Conservation (phyloP, 176 grass and related monocot genomes). For the Guadua angustifolia region DNA sequence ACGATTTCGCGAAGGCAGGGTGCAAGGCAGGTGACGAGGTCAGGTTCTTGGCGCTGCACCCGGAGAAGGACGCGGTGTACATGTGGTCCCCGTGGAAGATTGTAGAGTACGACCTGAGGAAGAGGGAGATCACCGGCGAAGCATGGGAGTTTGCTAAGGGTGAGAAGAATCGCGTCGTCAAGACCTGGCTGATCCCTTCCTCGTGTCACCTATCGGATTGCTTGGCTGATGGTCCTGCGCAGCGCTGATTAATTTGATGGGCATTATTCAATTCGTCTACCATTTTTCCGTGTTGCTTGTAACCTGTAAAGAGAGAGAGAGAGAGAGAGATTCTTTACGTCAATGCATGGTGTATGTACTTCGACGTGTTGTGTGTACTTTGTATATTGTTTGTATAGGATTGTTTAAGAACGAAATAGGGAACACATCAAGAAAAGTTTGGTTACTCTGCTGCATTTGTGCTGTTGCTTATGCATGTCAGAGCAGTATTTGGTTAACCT, state of each 20-base stretch:
- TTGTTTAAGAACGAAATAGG: neutral
- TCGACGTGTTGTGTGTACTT: neutral
- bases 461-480: neutral
- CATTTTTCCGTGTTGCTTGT: neutral
- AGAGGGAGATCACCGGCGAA: constrained; percentile 17
- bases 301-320: neutral
- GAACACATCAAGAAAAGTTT: neutral
- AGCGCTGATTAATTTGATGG: neutral
- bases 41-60: constrained; percentile 66
- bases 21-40: neutral
- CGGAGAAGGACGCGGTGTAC: constrained; percentile 60
- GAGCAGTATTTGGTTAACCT: neutral
- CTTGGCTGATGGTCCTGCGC: constrained; percentile 5
- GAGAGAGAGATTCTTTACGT: neutral
- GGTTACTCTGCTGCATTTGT: neutral
- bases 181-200: constrained; percentile 66
- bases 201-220: constrained; percentile 52
- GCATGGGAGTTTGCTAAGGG: constrained; percentile 44
- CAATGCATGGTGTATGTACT: neutral
- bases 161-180: constrained; percentile 45
- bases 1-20: neutral
- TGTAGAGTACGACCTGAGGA: constrained; percentile 50
- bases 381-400: neutral
- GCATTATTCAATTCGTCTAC: neutral
- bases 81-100: constrained; percentile 55